A percentile compares a stretch with the other conserved stretches of the same genome.
Evolutionary conservation across 805 yeast species (phyloP).

Genomic region (Wickerhamomyces hampshirensis): DNA sequence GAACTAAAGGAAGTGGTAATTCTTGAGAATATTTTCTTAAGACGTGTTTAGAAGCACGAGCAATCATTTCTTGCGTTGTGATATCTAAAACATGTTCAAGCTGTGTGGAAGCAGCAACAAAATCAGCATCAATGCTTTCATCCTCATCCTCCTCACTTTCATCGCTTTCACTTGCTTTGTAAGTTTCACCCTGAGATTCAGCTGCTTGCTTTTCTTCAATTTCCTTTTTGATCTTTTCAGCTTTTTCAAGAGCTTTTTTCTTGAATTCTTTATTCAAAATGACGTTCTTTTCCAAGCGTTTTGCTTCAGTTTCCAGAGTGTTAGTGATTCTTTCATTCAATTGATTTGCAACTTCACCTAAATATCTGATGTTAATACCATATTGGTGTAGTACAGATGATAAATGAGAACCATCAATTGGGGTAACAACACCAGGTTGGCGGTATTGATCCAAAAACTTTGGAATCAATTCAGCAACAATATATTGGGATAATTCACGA

Average conservation of each 20-base stretch:
- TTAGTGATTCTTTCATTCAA: conserved; percentile 26
- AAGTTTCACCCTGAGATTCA: conserved; percentile 21
- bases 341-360: conserved; percentile 55
- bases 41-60: conserved; percentile 75
- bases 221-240: conserved; percentile 14
- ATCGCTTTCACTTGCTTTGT: conserved; percentile 13
- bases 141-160: conserved; percentile 18
- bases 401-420: conserved; percentile 80
- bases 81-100: conserved; percentile 14
- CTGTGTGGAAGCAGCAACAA: conserved; percentile 9
- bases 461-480: conserved; percentile 56
- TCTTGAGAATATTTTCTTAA: conserved; percentile 43
- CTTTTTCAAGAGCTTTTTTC: conserved; percentile 14
- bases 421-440: conserved; percentile 46
- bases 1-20: conserved; percentile 50
- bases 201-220: conserved; percentile 21
- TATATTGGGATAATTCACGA: conserved; percentile 61
- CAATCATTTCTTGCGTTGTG: conserved; percentile 55
- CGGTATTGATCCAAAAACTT: conserved; percentile 47
- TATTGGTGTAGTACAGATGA: conserved; percentile 61
- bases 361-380: conserved; percentile 87
- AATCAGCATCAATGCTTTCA: conserved; percentile 17
- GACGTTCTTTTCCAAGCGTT: conserved; percentile 10
- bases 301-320: conserved; percentile 16
- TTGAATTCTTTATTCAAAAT: conserved; percentile 18